These are phyloP conservation scores for Polyporus tsugae DNA, from an alignment of 1,284 basidiomycete species.

Conservation along the genomic window DNA sequence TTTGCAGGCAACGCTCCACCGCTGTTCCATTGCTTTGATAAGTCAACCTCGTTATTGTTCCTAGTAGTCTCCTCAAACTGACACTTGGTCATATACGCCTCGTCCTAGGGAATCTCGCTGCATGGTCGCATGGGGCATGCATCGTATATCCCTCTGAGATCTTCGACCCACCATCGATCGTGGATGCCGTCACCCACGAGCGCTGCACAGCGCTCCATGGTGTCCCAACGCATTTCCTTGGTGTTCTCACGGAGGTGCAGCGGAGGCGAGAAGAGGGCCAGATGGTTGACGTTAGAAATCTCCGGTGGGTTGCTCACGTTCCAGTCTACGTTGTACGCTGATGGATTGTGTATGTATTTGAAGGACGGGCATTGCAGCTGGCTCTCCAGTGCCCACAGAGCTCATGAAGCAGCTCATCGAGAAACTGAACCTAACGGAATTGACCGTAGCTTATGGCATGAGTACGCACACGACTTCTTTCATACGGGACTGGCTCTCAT, in stretches of 20 bases:
- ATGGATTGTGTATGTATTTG: neutral
- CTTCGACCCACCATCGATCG: constrained; percentile 69
- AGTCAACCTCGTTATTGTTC: constrained; percentile 47
- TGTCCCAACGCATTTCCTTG: constrained; percentile 87
- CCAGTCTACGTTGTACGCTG: neutral
- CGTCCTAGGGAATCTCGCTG: constrained; percentile 82
- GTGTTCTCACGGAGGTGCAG: constrained; percentile 73
- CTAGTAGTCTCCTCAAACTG: constrained; percentile 6
- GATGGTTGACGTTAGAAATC: constrained; percentile 52
- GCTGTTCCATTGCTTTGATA: constrained; percentile 89
- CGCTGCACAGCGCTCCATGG: constrained; percentile 83
- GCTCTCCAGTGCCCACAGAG: constrained; percentile 80
- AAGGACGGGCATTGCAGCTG: constrained; percentile 84
- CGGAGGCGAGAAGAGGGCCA: constrained; percentile 57
- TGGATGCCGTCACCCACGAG: constrained; percentile 72
- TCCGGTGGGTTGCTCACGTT: constrained; percentile 55
- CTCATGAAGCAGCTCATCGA: constrained; percentile 77
- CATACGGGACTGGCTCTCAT: neutral
- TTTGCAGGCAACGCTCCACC: constrained; percentile 78
- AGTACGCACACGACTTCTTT: constrained; percentile 55
- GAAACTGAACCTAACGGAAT: constrained; percentile 70
- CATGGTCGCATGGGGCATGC: constrained; percentile 78
- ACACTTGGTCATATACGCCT: constrained; percentile 57
- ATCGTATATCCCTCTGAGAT: constrained; percentile 79
- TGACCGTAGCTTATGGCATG: constrained; percentile 87